Base-by-base conservation (phyloP, 2,329 filamentous ascomycete species). In the Metarhizium guizhouense region DNA sequence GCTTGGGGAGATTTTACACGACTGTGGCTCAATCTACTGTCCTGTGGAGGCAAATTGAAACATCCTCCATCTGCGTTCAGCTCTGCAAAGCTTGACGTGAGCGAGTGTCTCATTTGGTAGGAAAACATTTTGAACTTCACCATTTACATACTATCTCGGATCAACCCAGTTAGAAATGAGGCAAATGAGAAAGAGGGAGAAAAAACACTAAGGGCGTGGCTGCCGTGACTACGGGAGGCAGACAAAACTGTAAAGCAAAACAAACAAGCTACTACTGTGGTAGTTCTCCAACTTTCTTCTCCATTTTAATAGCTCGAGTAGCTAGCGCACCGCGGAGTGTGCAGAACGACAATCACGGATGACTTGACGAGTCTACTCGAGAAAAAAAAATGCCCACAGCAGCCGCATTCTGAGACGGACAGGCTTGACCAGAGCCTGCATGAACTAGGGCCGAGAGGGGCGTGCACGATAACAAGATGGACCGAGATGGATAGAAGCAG, bases 381-480 rank as follows among this genome's bases (percentile, higher is more conserved):
- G 4, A 4, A 25, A 25, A 25, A 25, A 25, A 25, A 25, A 25
- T 25, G 25, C 25, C 25, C 25, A 52, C 18, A 52, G 34, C 18
- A 53, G 36, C 34, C 10, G 43, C 38, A 38, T 47, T 13, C 29
- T 43, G 54, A 56, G 51, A 52, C 47, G 38, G 52, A 38, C 51
- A 16, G 40, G 34, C 47, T 47, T 45, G 40, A 54, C 53, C 43
- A 42, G 53, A 52, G 38, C 18, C 40, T n/a, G 29, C 36, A 30
- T 43, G 47, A 47, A 14, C 47, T 38, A 32, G 32, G 20, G 54
- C 32, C 32, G 7, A 34, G 38, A 49, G 43, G 54, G 49, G 54
- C 40, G 54, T 47, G 50, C 38, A 43, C 29, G 48, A 38, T 34
- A 50, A 32, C 48, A 8, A n/a, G 49, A 40, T 25, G 25, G 11